Evolutionary conservation across 257 asterid species (phyloP).

Genomic region (Linderniella brevidens): DNA sequence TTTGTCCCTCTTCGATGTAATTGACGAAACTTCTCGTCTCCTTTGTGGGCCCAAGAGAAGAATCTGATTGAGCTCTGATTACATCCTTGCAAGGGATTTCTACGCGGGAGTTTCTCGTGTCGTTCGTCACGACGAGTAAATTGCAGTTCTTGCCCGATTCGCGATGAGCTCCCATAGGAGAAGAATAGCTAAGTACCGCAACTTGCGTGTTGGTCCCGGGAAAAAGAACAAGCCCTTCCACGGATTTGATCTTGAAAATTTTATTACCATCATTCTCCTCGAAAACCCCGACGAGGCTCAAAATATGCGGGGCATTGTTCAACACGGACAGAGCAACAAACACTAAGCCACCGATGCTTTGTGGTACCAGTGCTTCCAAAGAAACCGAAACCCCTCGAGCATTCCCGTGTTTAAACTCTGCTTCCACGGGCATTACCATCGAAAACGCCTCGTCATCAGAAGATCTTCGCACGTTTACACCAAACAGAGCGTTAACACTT

Average conservation of each 20-base stretch:
- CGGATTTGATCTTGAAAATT: slow-evolving; percentile 31
- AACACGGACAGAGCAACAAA: slow-evolving; percentile 30
- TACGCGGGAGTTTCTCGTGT: slow-evolving; percentile 31
- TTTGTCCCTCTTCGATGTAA: slow-evolving; percentile 11
- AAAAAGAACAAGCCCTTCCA: slow-evolving; percentile 54
- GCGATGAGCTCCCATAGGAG: slow-evolving; percentile 8
- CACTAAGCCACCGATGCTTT: slow-evolving; percentile 19
- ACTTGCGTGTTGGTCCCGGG: slow-evolving; percentile 48
- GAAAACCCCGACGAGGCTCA: slow-evolving; percentile 33
- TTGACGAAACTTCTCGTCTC: slow-evolving; percentile 14
- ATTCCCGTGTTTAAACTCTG: slow-evolving; percentile 23
- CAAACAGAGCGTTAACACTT: slow-evolving; percentile 40
- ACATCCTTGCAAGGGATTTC: slow-evolving; percentile 53
- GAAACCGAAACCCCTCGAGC: slow-evolving; percentile 20
- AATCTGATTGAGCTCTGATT: slow-evolving; percentile 13
- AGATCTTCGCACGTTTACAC: slow-evolving; percentile 44
- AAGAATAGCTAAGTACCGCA: slow-evolving; percentile 33
- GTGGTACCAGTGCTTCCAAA: slow-evolving; percentile 29
- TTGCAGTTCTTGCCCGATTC: slow-evolving; percentile 30
- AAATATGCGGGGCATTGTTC: slow-evolving; percentile 29
- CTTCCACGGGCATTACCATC: slow-evolving; percentile 67
- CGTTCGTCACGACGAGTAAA: slow-evolving; percentile 36
- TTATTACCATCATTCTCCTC: slow-evolving; percentile 21
- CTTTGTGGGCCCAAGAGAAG: slow-evolving; percentile 19
- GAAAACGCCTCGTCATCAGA: slow-evolving; percentile 32